phyloP scores from a whole-genome alignment of 2,329 filamentous ascomycete species.

The Ceratocystis papillata region DNA sequence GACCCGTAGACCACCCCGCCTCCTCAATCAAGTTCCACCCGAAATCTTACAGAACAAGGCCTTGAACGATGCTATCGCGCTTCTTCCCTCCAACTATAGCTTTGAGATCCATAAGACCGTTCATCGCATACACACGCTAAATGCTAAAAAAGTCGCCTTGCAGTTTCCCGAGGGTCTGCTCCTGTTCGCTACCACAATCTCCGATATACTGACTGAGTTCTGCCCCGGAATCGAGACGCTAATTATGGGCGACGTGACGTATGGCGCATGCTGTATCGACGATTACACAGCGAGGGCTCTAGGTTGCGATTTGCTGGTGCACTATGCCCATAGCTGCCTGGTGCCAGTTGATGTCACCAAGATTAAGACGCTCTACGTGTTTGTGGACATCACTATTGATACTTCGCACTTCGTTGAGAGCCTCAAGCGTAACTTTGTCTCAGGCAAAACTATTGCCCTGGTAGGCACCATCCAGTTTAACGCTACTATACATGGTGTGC shows the following conservation, averaged over 20 bases:
- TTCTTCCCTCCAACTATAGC: conserved; percentile 91
- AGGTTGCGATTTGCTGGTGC: conserved; percentile 85
- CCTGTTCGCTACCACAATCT: conserved; percentile 92
- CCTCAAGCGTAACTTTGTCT: conserved; percentile 74
- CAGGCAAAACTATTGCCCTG: conserved; percentile 77
- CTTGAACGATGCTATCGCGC: conserved; percentile 74
- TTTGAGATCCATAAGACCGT: conserved; percentile 99
- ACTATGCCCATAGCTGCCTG: conserved; percentile 94
- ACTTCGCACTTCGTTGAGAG: conserved; percentile 76
- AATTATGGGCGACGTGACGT: conserved; percentile 99
- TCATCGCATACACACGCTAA: conserved; percentile 73
- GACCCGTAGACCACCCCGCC: conserved; percentile 60
- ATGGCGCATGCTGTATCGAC: conserved; percentile 96
- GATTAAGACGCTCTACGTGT: conserved; percentile 95
- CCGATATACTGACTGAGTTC: conserved; percentile 89
- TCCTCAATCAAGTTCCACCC: conserved; percentile 82
- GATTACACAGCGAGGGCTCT: conserved; percentile 93
- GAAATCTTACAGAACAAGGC: conserved; percentile 76
- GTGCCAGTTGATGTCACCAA: conserved; percentile 94
- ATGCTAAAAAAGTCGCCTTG: conserved; percentile 74
- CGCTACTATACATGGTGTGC: conserved; percentile 81
- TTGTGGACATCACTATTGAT: conserved; percentile 96
- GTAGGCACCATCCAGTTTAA: conserved; percentile 99
- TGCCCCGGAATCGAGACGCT: conserved; percentile 83
- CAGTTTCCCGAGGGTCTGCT: conserved; percentile 95